phyloP scores from a whole-genome alignment of 208 protist genomes.

The Wallacemonas rigidus region DNA sequence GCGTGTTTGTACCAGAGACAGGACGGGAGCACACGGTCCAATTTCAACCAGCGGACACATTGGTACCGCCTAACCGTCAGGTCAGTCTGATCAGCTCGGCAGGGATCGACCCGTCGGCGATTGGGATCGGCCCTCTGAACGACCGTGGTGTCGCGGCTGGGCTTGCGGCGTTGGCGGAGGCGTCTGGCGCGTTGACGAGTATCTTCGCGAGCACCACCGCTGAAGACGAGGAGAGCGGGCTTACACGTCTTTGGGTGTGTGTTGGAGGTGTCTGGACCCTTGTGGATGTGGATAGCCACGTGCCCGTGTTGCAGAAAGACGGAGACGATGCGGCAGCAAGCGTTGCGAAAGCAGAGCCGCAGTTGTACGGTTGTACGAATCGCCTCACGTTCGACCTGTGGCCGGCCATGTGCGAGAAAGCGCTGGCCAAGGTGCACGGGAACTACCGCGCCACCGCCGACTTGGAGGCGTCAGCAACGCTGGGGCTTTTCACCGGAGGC shows the following conservation, averaged over 20 bases:
- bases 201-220: constrained; percentile 47
- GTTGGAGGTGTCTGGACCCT: constrained; percentile 50
- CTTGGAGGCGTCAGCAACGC: constrained; percentile 26
- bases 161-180: constrained; percentile 65
- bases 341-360: not conserved
- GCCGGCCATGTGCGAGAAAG: constrained; percentile 76
- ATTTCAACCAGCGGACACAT: constrained; percentile 26
- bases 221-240: constrained; percentile 39
- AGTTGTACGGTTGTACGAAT: constrained; percentile 43
- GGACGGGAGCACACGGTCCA: constrained; percentile 28
- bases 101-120: constrained; percentile 38
- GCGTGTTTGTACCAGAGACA: constrained; percentile 19
- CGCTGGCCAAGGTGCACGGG: constrained; percentile 67
- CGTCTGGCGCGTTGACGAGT: constrained; percentile 45
- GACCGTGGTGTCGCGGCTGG: constrained; percentile 58
- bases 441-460: constrained; percentile 40
- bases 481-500: constrained; percentile 65
- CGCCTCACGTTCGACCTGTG: constrained; percentile 54
- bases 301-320: constrained; percentile 49
- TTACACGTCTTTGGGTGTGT: constrained; percentile 59
- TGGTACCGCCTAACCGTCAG: constrained; percentile 17
- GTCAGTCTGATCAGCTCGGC: constrained; percentile 29
- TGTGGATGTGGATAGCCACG: constrained; percentile 55
- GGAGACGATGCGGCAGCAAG: not conserved
- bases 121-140: constrained; percentile 35